A percentile compares a stretch with the other conserved stretches of the same genome.
These are phyloP conservation scores for Myochromella boudieri DNA, from an alignment of 768 basidiomycete species.

Conservation along the genomic window DNA sequence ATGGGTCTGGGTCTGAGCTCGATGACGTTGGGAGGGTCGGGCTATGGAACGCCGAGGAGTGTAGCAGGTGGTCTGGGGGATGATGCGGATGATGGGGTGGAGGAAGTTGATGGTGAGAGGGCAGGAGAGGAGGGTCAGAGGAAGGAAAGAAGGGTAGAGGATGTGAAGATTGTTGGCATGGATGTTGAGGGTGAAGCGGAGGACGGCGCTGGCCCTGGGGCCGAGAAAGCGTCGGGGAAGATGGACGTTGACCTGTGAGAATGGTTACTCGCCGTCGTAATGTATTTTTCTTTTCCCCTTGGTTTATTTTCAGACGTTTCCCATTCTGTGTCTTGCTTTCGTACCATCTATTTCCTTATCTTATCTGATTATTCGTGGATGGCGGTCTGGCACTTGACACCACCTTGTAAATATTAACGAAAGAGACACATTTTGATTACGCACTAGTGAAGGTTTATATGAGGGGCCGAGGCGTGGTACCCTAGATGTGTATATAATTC, in stretches of 20 bases:
- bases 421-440: too few species aligned
- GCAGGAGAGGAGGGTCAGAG: conserved; percentile 6
- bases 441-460: too few species aligned
- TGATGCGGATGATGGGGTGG: conserved; percentile 15
- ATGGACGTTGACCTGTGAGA: conserved; percentile 29
- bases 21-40: conserved; percentile 16
- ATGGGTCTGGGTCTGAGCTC: conserved; percentile 28
- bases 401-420: too few species aligned
- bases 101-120: background rate
- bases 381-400: too few species aligned
- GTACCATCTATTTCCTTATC: too few species aligned
- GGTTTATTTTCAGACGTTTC: too few species aligned
- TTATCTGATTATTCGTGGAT: too few species aligned
- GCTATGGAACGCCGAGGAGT: conserved; percentile 26
- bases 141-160: conserved; percentile 20
- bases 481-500: too few species aligned
- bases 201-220: conserved; percentile 5
- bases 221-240: conserved; percentile 14
- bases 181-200: conserved; percentile 14
- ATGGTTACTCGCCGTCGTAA: too few species aligned
- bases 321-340: too few species aligned
- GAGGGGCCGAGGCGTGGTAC: too few species aligned
- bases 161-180: conserved; percentile 27
- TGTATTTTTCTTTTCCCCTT: too few species aligned
- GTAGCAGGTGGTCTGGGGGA: conserved; percentile 18